Evolutionary conservation across 306 rosid species (phyloP), one percentile per base, ranked within the genome.

Genomic region (Cucurbita argyrosperma): DNA sequence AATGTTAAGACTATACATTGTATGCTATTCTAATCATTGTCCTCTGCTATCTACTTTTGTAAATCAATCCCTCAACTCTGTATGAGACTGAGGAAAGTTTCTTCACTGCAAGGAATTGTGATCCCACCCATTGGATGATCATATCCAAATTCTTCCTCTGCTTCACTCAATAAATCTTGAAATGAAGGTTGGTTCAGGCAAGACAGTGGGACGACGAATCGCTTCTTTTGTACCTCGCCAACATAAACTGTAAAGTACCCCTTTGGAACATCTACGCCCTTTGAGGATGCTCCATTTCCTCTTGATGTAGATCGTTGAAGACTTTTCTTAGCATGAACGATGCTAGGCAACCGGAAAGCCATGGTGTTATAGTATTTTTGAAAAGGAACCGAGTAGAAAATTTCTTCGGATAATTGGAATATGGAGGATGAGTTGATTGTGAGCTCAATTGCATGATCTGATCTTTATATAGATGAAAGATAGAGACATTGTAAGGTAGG

Each of bases 221-320:
- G 58, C 80, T 79, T 81, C 77, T 74, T 81, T 74, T 79, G 46
- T 38, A 8, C 72, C 63, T 81, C 80, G 63, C 86, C 87, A 21
- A 85, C 78, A 5, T 81, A 87, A 14, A 84, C 82, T 8, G 61
- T 77, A 69, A 75, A 72, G 42, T 52, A 68, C 10, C 85, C 85
- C 37, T 76, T 81, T 21, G 80, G 71, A 47, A 76, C 47, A 3
- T 75, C 26, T n/a, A 26, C 8, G 7, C 40, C 43, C 47, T 42
- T 56, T 10, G 76, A 52, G 16, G 76, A 72, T 14, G 69, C 6
- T 62, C 69, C 69, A 62, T 16, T 62, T 62, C 71, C 71, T 39
- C 66, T 38, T 18, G 61, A 71, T 49, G 58, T n/a, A 78, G 81
- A 80, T 45, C 76, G 75, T 52, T 71, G 74, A 53, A 71, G 51